A percentile compares a stretch with the other conserved stretches of the same genome.
Evolutionary conservation across 2,329 filamentous ascomycete genomes (phyloP).

Genomic region (Aureobasidium sp.): DNA sequence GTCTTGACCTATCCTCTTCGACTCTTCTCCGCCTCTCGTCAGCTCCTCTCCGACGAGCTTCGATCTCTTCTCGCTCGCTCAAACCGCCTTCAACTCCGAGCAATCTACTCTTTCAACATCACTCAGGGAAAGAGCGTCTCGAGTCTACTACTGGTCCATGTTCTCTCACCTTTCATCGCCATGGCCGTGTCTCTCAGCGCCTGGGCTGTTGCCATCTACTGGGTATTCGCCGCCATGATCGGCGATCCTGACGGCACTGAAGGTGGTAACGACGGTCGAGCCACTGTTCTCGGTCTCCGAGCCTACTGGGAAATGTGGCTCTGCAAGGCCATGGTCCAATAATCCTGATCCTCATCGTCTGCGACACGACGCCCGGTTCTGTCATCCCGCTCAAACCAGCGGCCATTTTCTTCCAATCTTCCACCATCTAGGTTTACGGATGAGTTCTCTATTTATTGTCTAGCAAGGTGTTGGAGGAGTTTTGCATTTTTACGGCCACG

Average conservation of each 20-base stretch:
- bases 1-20: conserved; percentile 45
- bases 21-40: conserved; percentile 33
- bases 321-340: conserved; percentile 5
- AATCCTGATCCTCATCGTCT: background rate
- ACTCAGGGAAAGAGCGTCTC: conserved; percentile 31
- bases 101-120: conserved; percentile 36
- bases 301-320: conserved; percentile 55
- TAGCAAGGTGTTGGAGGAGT: conserved; percentile 12
- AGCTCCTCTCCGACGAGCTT: conserved; percentile 44
- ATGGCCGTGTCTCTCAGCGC: conserved; percentile 47
- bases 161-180: conserved; percentile 48
- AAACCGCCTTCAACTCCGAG: conserved; percentile 42
- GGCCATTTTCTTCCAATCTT: background rate
- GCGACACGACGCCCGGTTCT: background rate
- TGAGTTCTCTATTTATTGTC: background rate
- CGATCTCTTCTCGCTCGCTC: conserved; percentile 45
- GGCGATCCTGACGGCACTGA: conserved; percentile 53
- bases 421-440: background rate
- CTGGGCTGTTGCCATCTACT: conserved; percentile 53
- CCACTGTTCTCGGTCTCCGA: conserved; percentile 49
- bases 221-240: conserved; percentile 52
- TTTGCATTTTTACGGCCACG: background rate
- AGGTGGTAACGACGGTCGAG: conserved; percentile 50
- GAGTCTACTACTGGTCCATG: conserved; percentile 43
- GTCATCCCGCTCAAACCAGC: background rate